Evolutionary conservation across 768 basidiomycete genomes (phyloP).

Genomic region (Chalciporus pseudorubinellus): DNA sequence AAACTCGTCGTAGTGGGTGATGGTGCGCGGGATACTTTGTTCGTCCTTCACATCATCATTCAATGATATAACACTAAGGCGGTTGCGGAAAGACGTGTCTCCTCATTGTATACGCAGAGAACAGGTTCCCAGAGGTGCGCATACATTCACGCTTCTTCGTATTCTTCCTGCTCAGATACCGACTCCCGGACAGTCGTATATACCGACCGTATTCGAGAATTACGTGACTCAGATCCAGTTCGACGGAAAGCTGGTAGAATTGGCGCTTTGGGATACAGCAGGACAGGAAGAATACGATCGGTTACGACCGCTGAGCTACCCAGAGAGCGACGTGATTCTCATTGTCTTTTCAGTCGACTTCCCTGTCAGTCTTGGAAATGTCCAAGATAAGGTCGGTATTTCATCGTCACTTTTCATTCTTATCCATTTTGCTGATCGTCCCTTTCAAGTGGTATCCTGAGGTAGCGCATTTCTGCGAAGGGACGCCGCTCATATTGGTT

Average conservation of each 20-base stretch:
- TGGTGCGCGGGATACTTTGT: conserved; percentile 49
- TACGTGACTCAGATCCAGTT: conserved; percentile 85
- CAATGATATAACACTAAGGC: conserved; percentile 44
- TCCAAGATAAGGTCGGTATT: conserved; percentile 74
- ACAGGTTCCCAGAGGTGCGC: conserved; percentile 90
- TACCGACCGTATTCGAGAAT: conserved; percentile 94
- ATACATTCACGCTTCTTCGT: conserved; percentile 1
- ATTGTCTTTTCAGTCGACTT: conserved; percentile 95
- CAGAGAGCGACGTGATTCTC: conserved; percentile 87
- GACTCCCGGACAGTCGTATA: conserved; percentile 62
- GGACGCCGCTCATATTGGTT: conserved; percentile 86
- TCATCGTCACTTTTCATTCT: background rate
- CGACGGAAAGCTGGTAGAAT: conserved; percentile 85
- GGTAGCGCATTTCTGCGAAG: conserved; percentile 89
- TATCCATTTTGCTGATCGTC: conserved; percentile 10
- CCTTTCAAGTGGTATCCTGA: conserved; percentile 82
- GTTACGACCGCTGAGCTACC: conserved; percentile 80
- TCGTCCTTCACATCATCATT: conserved; percentile 27
- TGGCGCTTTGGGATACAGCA: conserved; percentile 98
- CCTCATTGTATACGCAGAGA: conserved; percentile 94
- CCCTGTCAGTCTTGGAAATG: conserved; percentile 86
- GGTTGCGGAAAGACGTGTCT: conserved; percentile 94
- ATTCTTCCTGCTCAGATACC: conserved; percentile 19
- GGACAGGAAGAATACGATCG: conserved; percentile 97
- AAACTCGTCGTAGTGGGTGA: conserved; percentile 90